phyloP scores from a whole-genome alignment of 345 rosid species.

The Melaleuca alternifolia region DNA sequence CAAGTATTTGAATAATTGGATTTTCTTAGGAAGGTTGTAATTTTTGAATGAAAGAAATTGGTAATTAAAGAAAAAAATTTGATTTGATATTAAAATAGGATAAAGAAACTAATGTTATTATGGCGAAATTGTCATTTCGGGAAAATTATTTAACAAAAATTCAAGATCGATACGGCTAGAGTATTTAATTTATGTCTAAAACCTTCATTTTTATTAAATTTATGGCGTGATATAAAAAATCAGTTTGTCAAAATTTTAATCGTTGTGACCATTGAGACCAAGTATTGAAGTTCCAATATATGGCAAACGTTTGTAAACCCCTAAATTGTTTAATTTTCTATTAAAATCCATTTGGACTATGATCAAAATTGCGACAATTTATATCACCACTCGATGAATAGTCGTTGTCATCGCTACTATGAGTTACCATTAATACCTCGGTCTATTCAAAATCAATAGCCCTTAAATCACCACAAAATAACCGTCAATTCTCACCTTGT shows the following conservation, averaged over 20 bases:
- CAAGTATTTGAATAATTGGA: neutral
- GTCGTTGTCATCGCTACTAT: fast-evolving
- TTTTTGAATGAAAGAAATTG: neutral
- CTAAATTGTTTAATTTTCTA: neutral
- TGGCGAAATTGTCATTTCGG: neutral
- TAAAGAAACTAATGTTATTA: neutral
- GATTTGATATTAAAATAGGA: neutral
- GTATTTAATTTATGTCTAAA: neutral
- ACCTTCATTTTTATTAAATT: neutral
- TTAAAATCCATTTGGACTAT: neutral
- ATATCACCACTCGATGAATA: neutral
- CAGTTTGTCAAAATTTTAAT: neutral
- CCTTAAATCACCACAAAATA: neutral
- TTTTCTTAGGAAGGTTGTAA: neutral
- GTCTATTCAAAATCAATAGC: neutral
- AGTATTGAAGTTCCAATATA: neutral
- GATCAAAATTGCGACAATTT: neutral
- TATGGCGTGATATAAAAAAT: neutral
- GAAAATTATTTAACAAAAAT: neutral
- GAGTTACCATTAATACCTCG: neutral
- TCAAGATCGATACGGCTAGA: neutral
- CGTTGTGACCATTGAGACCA: neutral
- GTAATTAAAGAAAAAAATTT: neutral
- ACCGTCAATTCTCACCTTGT: neutral
- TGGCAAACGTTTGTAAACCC: neutral